Evolutionary conservation across 1,284 basidiomycete genomes (phyloP).

Genomic region (Pseudozyma thailandica): DNA sequence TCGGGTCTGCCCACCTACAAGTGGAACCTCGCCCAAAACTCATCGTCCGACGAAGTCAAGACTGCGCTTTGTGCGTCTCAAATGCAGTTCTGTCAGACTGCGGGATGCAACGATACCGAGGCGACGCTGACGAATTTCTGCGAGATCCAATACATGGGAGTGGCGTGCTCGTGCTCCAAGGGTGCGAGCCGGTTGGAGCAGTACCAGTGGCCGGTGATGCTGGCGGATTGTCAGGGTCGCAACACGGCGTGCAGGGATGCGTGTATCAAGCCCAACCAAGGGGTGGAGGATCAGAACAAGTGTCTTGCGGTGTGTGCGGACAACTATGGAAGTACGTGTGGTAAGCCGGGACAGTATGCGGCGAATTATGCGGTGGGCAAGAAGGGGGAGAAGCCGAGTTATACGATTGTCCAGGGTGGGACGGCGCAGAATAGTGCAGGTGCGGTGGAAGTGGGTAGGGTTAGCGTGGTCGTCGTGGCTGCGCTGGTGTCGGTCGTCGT

Average conservation of each 20-base stretch:
- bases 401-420: constrained; percentile 54
- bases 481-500: constrained; percentile 13
- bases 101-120: constrained; percentile 52
- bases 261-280: constrained; percentile 52
- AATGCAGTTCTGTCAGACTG: constrained; percentile 56
- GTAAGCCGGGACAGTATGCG: constrained; percentile 58
- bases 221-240: constrained; percentile 60
- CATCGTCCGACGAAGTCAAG: constrained; percentile 21
- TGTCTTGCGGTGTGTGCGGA: constrained; percentile 51
- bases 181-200: constrained; percentile 55
- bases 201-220: constrained; percentile 65
- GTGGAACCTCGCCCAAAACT: constrained; percentile 41
- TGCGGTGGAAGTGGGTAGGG: constrained; percentile 4
- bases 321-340: constrained; percentile 57
- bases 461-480: constrained; percentile 12
- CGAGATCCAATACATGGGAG: constrained; percentile 56
- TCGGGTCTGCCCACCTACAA: constrained; percentile 32
- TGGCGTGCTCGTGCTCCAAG: constrained; percentile 56
- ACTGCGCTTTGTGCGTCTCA: constrained; percentile 54
- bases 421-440: constrained; percentile 36
- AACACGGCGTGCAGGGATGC: constrained; percentile 53
- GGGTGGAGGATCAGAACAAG: constrained; percentile 39
- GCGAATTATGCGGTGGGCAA: constrained; percentile 60
- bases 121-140: constrained; percentile 63
- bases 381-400: constrained; percentile 52